Conservation (phyloP, 176 grass and related monocot genomes). For the Ensete glaucum region DNA sequence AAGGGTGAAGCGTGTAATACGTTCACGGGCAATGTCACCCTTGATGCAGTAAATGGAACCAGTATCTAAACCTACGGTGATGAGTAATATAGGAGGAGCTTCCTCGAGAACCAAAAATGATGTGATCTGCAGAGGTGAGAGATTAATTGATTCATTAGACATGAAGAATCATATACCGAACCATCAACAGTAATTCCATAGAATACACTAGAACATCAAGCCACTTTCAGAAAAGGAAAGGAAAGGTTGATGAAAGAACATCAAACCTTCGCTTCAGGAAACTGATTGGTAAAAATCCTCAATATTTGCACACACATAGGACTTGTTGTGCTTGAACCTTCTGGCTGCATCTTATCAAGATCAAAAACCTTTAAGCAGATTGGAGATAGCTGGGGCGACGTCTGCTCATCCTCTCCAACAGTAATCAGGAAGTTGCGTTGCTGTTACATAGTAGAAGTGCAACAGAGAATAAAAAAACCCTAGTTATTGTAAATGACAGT, state of each 20-base stretch:
- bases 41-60: conserved; percentile 97
- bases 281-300: conserved; percentile 75
- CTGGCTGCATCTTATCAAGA: conserved; percentile 94
- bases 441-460: conserved; percentile 31
- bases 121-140: conserved; percentile 52
- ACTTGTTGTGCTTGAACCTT: conserved; percentile 70
- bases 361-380: conserved; percentile 91
- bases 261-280: conserved; percentile 79
- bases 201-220: background rate
- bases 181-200: background rate
- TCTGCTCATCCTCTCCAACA: conserved; percentile 81
- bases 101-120: conserved; percentile 97
- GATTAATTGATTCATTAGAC: conserved; percentile 17
- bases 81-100: conserved; percentile 74
- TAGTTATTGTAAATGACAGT: too few species aligned
- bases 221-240: background rate
- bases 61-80: conserved; percentile 70
- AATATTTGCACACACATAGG: conserved; percentile 97
- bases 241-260: background rate
- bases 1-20: conserved; percentile 81
- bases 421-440: conserved; percentile 86
- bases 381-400: conserved; percentile 53
- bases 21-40: conserved; percentile 83
- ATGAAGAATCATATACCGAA: background rate
- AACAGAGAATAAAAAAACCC: conserved; percentile 16